Conservation (phyloP, 441 rosid species). For the Euphorbia corollata region DNA sequence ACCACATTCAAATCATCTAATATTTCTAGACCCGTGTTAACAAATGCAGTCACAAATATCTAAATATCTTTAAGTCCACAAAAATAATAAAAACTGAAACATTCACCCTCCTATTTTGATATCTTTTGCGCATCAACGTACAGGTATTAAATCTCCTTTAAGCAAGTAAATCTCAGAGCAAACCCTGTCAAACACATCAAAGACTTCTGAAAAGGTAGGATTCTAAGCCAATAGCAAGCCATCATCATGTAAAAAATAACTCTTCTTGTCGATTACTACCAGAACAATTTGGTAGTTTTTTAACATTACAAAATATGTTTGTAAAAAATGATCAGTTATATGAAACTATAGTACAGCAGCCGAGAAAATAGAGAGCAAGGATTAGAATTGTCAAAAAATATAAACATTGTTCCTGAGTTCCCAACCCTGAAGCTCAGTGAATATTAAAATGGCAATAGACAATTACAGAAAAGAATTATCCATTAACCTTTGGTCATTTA, state of each 20-base stretch:
- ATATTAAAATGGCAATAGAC: neutral
- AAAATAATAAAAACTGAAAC: neutral
- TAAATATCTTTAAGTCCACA: neutral
- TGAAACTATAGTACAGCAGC: neutral
- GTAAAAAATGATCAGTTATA: neutral
- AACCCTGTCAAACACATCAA: neutral
- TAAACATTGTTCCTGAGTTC: neutral
- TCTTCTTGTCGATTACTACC: neutral
- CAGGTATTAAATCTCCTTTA: neutral
- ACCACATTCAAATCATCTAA: neutral
- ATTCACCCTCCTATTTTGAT: neutral
- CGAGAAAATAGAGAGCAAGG: neutral
- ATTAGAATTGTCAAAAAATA: neutral
- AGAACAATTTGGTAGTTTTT: neutral
- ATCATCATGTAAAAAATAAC: neutral
- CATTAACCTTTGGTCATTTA: neutral
- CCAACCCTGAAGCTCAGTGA: neutral
- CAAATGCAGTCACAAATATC: neutral
- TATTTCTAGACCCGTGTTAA: neutral
- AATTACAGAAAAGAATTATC: neutral
- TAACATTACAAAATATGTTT: neutral
- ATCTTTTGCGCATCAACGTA: neutral
- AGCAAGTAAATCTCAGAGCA: neutral
- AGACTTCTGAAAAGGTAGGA: neutral
- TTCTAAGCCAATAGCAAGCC: neutral